Percentiles rank a stretch among this genome's conserved stretches.
phyloP scores from a whole-genome alignment of 169 alveolate genomes.

The Eimeria acervulina region DNA sequence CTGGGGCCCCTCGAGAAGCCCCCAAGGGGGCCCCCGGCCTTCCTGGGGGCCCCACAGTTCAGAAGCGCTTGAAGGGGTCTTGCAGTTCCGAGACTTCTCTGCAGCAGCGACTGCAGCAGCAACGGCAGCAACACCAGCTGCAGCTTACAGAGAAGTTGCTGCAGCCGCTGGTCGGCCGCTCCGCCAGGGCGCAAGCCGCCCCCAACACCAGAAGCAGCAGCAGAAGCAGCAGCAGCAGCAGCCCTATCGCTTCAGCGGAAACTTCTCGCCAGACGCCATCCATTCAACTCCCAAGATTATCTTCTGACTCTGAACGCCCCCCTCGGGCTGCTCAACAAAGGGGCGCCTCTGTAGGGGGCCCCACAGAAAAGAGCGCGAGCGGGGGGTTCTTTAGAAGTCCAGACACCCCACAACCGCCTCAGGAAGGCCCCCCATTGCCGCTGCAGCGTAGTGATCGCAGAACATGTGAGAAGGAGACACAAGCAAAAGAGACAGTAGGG shows the following conservation, averaged over 20 bases:
- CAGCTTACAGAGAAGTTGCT: not conserved
- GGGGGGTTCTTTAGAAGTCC: not conserved
- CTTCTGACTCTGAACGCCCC: not conserved
- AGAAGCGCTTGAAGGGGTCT: not conserved
- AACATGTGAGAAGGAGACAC: not conserved
- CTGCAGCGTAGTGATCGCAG: not conserved
- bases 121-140: constrained; percentile 25
- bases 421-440: not conserved
- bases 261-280: not conserved
- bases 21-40: not conserved
- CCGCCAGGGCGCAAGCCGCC: not conserved
- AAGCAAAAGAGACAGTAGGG: not conserved
- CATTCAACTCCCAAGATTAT: not conserved
- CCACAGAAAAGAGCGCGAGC: not conserved
- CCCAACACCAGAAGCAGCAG: constrained; percentile 31
- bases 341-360: not conserved
- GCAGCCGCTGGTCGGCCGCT: constrained; percentile 28
- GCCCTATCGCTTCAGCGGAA: not conserved
- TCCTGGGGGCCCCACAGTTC: not conserved
- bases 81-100: constrained; percentile 5
- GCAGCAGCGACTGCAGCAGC: constrained; percentile 24
- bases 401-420: not conserved
- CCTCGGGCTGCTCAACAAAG: not conserved
- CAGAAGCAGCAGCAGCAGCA: not conserved
- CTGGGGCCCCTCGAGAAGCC: constrained; percentile 19